phyloP scores from a whole-genome alignment of 192 early-diverging fungal species.

The Coemansia sp. region DNA sequence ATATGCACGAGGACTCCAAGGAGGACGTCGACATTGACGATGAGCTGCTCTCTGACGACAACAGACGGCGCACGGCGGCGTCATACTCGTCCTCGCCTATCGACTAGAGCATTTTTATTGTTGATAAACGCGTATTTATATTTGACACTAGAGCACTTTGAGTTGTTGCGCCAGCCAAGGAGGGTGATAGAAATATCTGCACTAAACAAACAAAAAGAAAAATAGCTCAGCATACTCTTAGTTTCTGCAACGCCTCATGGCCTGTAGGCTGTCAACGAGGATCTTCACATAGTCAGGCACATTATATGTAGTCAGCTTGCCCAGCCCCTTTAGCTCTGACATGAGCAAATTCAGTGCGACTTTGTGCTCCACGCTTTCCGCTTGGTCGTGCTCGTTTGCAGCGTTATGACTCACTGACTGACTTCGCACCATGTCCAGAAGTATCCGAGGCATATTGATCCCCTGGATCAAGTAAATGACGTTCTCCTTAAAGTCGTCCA shows the following conservation, averaged over 20 bases:
- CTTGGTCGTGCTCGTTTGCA: not conserved
- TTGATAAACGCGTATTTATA: not conserved
- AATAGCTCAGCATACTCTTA: too few species aligned
- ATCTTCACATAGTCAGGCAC: slow-evolving; percentile 28
- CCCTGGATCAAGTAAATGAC: slow-evolving; percentile 33
- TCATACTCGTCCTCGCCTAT: slow-evolving; percentile 33
- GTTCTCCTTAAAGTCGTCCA: slow-evolving; percentile 35
- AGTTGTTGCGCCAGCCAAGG: too few species aligned
- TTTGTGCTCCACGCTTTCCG: not conserved
- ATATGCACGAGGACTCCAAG: slow-evolving; percentile 6
- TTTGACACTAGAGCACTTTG: too few species aligned
- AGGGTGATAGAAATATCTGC: too few species aligned
- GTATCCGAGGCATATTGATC: slow-evolving; percentile 33
- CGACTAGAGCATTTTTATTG: not conserved
- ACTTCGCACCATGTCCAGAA: slow-evolving; percentile 16
- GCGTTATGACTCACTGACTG: not conserved
- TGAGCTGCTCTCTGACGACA: slow-evolving; percentile 13
- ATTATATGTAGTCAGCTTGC: slow-evolving; percentile 34
- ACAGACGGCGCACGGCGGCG: slow-evolving; percentile 10
- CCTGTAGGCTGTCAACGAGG: slow-evolving; percentile 27
- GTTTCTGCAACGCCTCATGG: slow-evolving; percentile 1
- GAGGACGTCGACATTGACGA: slow-evolving; percentile 34
- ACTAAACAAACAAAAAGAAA: too few species aligned
- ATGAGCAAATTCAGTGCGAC: slow-evolving; percentile 16
- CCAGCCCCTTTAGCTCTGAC: slow-evolving; percentile 26